A percentile compares a stretch with the other conserved stretches of the same genome.
phyloP scores from a whole-genome alignment of 75 land plant genomes.

The Sequoia sempervirens region DNA sequence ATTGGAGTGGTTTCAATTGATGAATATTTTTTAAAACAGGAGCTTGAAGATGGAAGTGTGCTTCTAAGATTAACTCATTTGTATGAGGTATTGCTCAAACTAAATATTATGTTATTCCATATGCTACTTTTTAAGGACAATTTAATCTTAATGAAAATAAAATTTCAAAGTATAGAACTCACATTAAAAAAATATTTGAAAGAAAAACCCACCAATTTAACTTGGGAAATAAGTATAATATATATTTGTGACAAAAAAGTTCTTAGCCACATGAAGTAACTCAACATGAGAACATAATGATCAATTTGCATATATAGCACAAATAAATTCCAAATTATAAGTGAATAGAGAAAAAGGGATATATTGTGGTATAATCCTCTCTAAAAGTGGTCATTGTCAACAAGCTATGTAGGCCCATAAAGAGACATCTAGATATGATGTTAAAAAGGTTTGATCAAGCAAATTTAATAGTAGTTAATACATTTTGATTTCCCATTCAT shows the following conservation, averaged over 20 bases:
- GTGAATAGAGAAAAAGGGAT: not conserved
- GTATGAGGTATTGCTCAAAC: slow-evolving; percentile 52
- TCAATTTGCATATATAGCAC: not conserved
- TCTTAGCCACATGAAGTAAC: not conserved
- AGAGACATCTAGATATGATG: too few relatives aligned
- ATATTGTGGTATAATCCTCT: not conserved
- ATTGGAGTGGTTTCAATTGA: not conserved
- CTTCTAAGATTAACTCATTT: slow-evolving; percentile 69
- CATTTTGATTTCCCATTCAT: too few relatives aligned
- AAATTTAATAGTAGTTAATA: too few relatives aligned
- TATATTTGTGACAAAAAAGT: not conserved
- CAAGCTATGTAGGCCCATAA: not conserved
- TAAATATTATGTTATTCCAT: not conserved
- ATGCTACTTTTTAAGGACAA: not conserved
- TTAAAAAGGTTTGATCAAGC: too few relatives aligned
- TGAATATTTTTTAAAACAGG: slow-evolving; percentile 22
- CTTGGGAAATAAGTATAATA: not conserved
- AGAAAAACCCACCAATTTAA: not conserved
- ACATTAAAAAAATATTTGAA: not conserved
- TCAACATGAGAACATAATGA: not conserved
- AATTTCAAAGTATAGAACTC: not conserved
- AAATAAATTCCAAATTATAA: not conserved
- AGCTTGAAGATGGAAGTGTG: slow-evolving; percentile 51
- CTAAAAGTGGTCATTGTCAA: not conserved
- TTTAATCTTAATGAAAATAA: not conserved